Base-by-base conservation (phyloP, 352 stramenopile species). In the Phytophthora kernoviae region DNA sequence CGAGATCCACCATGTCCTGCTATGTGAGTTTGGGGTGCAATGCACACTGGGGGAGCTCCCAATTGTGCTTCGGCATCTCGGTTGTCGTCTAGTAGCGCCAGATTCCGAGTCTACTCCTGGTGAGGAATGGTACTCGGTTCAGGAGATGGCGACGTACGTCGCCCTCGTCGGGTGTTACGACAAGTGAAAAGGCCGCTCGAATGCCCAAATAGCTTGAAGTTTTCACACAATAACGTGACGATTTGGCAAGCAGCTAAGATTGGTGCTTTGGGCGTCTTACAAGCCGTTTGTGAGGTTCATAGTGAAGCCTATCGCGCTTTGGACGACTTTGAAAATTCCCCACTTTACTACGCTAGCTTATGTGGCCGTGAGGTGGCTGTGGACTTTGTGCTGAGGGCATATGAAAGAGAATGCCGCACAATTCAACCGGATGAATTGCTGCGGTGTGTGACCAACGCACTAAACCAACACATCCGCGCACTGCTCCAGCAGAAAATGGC, bases 221-320 rank as follows among this genome's bases (percentile, higher is more conserved):
- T 63, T 20, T 58, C 45, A 2, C 42, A 54, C 58, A 50, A 65
- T 55, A 53, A 51, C 1, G 14, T 76, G 45, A 74, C 70, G 18
- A 62, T 76, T 30, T 79, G 70, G 66, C 65, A 79, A 40, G 70
- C 70, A 12, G 70, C 66, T 1, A 79, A 76, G 30, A 64, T 55
- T 32, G 66, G 66, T 2, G 14, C 68, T 27, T 33, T 68, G 2
- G 27, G 60, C 14, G 49, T 65, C 10, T 14, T 79, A 27, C 10
- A 57, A 42, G 54, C 45, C 33, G 54, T 79, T 32, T 79, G 66
- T 30, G n/a, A 17, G 0, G 40, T 21, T 39, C 26, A 65, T 20
- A 15, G 33, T n/a, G 48, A 55, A 5, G 65, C 65, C 7, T 78
- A 70, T 27, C 56, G 52, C 1, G 44, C 65, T 21, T 30, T 73